Percentiles rank a stretch among this genome's conserved stretches.
Evolutionary conservation across 129 eudicot genomes (phyloP).

Genomic region (Calendula officinalis): DNA sequence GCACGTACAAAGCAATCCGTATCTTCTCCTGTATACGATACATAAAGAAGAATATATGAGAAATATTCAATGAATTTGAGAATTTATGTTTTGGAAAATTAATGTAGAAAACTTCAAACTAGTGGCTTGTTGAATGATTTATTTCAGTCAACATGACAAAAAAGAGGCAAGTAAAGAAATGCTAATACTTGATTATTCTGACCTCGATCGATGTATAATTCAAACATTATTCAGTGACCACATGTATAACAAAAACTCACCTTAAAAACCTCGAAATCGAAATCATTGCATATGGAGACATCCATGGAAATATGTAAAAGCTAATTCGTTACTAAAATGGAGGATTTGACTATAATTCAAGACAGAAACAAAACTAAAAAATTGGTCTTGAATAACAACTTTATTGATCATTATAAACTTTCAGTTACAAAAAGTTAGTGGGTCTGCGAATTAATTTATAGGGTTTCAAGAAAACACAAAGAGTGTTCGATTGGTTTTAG

Average conservation of each 20-base stretch:
- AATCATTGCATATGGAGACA: constrained; percentile 13
- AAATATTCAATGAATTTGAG: constrained; percentile 21
- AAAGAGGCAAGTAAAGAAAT: constrained; percentile 10
- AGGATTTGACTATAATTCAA: not conserved
- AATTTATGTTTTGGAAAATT: not conserved
- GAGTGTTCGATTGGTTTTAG: constrained; percentile 1
- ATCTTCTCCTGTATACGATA: constrained; percentile 70
- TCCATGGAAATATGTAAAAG: constrained; percentile 25
- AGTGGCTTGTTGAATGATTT: constrained; percentile 24
- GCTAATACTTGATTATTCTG: constrained; percentile 1
- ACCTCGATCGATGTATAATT: not conserved
- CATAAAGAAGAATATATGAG: not conserved
- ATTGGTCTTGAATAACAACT: too few relatives aligned
- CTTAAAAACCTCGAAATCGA: constrained; percentile 13
- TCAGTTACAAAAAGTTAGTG: constrained; percentile 24
- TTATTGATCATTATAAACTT: constrained; percentile 28
- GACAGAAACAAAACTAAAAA: not conserved
- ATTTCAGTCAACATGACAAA: constrained; percentile 20
- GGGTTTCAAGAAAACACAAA: not conserved
- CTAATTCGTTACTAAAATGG: not conserved
- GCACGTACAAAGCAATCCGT: constrained; percentile 78
- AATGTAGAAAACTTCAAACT: constrained; percentile 14
- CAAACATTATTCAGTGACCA: not conserved
- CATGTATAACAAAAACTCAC: constrained; percentile 11
- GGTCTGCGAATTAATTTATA: constrained; percentile 1